A percentile compares a stretch with the other conserved stretches of the same genome.
These are phyloP conservation scores for Diplodia seriata DNA, from an alignment of 2,329 filamentous ascomycete species.

Conservation along the genomic window DNA sequence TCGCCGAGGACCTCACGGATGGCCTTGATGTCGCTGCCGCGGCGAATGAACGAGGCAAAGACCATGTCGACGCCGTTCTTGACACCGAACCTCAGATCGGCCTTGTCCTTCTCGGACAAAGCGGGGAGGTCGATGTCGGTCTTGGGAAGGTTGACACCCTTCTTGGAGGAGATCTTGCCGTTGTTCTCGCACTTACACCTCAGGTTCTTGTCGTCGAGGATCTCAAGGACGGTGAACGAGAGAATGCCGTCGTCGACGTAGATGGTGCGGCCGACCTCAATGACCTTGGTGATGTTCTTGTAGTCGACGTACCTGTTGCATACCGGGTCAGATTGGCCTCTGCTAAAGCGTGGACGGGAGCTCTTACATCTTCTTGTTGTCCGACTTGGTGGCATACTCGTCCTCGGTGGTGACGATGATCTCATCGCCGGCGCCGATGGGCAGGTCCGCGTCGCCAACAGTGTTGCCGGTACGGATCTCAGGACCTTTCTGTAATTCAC, in stretches of 20 bases:
- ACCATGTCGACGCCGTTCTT: constrained; percentile 99
- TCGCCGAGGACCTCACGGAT: constrained; percentile 91
- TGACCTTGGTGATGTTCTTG: constrained; percentile 99
- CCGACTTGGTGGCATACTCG: constrained; percentile 80
- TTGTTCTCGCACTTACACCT: constrained; percentile 92
- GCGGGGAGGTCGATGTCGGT: constrained; percentile 98
- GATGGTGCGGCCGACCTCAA: constrained; percentile 86
- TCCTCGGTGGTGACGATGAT: constrained; percentile 98
- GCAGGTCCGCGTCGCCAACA: constrained; percentile 72
- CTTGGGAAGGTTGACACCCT: constrained; percentile 98
- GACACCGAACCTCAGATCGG: constrained; percentile 91
- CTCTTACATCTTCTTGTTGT: constrained; percentile 90
- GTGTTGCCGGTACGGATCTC: constrained; percentile 87
- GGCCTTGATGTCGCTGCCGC: constrained; percentile 87
- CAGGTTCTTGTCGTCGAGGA: constrained; percentile 88
- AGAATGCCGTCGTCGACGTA: constrained; percentile 99
- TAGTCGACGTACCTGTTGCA: constrained; percentile 87
- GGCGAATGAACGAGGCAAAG: constrained; percentile 97
- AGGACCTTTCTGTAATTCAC: constrained; percentile 70
- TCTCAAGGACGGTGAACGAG: constrained; percentile 89
- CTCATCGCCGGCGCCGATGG: constrained; percentile 81
- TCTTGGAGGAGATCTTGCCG: constrained; percentile 97
- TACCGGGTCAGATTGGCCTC: neutral
- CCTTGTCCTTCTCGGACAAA: constrained; percentile 97
- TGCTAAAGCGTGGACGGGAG: neutral